phyloP scores from a whole-genome alignment of 768 basidiomycete genomes.

The Fistulinella prunicolor region DNA sequence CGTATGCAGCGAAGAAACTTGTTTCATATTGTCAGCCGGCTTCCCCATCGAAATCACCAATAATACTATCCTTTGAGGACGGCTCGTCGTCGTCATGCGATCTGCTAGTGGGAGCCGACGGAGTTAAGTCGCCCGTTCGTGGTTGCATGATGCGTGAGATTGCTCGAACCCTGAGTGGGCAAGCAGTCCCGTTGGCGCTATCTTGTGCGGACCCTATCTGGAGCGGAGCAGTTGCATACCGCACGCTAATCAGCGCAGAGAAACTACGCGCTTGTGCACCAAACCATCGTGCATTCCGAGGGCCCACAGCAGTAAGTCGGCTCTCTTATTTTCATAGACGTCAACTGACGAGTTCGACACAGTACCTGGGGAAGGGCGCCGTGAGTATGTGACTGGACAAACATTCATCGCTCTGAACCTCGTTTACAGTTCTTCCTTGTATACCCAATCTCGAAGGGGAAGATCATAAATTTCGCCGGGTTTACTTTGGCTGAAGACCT shows the following conservation, averaged over 20 bases:
- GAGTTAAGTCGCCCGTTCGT: slow-evolving; percentile 54
- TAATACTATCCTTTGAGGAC: slow-evolving; percentile 59
- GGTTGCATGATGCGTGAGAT: slow-evolving; percentile 33
- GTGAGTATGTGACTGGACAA: slow-evolving; percentile 27
- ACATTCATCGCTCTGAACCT: background rate
- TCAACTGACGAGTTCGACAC: background rate
- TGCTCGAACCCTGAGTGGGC: slow-evolving; percentile 32
- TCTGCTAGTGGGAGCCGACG: slow-evolving; percentile 68
- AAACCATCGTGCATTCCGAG: slow-evolving; percentile 46
- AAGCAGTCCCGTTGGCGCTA: slow-evolving; percentile 41
- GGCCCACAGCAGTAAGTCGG: slow-evolving; percentile 45
- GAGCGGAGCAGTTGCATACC: slow-evolving; percentile 59
- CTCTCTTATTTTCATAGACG: background rate
- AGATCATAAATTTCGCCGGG: slow-evolving; percentile 60
- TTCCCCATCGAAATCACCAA: slow-evolving; percentile 29
- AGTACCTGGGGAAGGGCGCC: slow-evolving; percentile 58
- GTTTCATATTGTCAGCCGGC: slow-evolving; percentile 49
- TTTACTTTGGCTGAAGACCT: slow-evolving; percentile 49
- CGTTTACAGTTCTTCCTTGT: slow-evolving; percentile 51
- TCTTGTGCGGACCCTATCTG: slow-evolving; percentile 51
- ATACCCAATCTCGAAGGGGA: slow-evolving; percentile 59
- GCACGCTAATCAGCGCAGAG: slow-evolving; percentile 55
- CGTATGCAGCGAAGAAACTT: slow-evolving; percentile 57
- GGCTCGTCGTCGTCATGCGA: slow-evolving; percentile 59
- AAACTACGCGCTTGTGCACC: slow-evolving; percentile 41